phyloP scores from a whole-genome alignment of 179 eudicot genomes.

The Beta lomatogona region DNA sequence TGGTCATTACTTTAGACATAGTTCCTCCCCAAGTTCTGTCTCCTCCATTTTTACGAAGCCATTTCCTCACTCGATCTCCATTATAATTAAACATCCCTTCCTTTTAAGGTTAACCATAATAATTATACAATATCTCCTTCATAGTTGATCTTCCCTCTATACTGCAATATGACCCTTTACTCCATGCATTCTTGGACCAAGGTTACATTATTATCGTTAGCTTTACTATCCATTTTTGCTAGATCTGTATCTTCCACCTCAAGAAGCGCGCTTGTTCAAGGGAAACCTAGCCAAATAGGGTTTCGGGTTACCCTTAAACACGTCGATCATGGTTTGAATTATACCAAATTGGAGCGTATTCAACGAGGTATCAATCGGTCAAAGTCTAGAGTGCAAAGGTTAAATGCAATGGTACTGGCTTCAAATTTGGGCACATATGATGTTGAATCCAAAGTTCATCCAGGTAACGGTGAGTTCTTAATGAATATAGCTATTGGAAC shows the following conservation, averaged over 20 bases:
- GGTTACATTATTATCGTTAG: constrained; percentile 18
- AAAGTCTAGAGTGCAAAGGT: constrained; percentile 46
- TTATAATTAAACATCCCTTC: constrained; percentile 15
- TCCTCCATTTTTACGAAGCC: neutral
- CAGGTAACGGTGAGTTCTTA: constrained; percentile 76
- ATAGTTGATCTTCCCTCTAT: neutral
- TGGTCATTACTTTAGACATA: constrained; percentile 4
- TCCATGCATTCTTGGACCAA: constrained; percentile 23
- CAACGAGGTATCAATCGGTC: constrained; percentile 68
- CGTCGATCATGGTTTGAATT: constrained; percentile 66
- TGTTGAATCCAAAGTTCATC: constrained; percentile 45
- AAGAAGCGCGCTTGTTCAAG: constrained; percentile 37
- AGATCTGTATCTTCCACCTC: constrained; percentile 47
- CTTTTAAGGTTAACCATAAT: neutral
- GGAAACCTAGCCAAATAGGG: constrained; percentile 33
- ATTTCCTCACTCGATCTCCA: constrained; percentile 1
- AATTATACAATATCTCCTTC: constrained; percentile 2
- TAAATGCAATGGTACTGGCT: constrained; percentile 55
- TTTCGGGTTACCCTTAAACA: constrained; percentile 56
- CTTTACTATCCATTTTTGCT: constrained; percentile 20
- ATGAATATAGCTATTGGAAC: constrained; percentile 67
- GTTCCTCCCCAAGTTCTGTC: constrained; percentile 15
- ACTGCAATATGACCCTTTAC: constrained; percentile 6
- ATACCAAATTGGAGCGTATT: constrained; percentile 63
- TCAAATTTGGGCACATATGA: constrained; percentile 26